Evolutionary conservation across 1,284 basidiomycete genomes (phyloP).

Genomic region (Trametes versicolor): DNA sequence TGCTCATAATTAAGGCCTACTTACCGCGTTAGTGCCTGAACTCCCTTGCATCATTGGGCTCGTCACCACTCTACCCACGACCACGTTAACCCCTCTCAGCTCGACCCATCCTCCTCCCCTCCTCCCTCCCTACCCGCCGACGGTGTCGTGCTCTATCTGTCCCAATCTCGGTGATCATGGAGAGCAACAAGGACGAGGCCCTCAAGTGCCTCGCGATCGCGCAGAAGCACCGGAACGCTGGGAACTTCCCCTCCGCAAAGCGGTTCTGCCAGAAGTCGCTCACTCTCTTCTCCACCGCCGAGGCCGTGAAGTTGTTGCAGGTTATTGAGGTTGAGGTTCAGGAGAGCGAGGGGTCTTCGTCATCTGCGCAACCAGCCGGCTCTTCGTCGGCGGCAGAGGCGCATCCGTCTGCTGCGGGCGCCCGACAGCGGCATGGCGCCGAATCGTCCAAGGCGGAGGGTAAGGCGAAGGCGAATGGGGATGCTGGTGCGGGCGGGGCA

Average conservation of each 20-base stretch:
- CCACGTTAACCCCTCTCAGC: slow-evolving; percentile 30
- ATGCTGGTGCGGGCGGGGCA: slow-evolving; percentile 54
- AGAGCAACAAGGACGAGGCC: slow-evolving; percentile 92
- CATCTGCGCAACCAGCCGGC: slow-evolving; percentile 45
- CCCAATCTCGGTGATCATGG: slow-evolving; percentile 59
- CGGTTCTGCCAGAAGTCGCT: slow-evolving; percentile 94
- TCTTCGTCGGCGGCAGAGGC: slow-evolving; percentile 62
- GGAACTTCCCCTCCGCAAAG: slow-evolving; percentile 81
- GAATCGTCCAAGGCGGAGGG: slow-evolving; percentile 43
- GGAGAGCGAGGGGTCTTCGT: slow-evolving; percentile 40
- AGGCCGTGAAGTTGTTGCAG: slow-evolving; percentile 76
- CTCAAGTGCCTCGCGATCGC: slow-evolving; percentile 83
- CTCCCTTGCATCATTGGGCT: slow-evolving; percentile 14
- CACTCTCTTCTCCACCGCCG: slow-evolving; percentile 83
- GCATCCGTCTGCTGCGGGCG: slow-evolving; percentile 73
- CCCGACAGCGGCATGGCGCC: slow-evolving; percentile 71
- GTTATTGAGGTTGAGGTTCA: slow-evolving; percentile 64
- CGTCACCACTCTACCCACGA: slow-evolving; percentile 31
- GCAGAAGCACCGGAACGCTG: slow-evolving; percentile 74
- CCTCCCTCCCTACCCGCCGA: slow-evolving; percentile 6
- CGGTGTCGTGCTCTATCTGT: neutral
- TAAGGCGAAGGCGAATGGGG: slow-evolving; percentile 45
- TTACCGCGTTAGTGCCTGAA: slow-evolving; percentile 3
- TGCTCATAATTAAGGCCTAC: neutral
- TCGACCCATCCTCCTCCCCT: slow-evolving; percentile 24